Evolutionary conservation across 805 yeast species (phyloP), one percentile per base, ranked within the genome.

Genomic region (Dipodascus geniculatus): DNA sequence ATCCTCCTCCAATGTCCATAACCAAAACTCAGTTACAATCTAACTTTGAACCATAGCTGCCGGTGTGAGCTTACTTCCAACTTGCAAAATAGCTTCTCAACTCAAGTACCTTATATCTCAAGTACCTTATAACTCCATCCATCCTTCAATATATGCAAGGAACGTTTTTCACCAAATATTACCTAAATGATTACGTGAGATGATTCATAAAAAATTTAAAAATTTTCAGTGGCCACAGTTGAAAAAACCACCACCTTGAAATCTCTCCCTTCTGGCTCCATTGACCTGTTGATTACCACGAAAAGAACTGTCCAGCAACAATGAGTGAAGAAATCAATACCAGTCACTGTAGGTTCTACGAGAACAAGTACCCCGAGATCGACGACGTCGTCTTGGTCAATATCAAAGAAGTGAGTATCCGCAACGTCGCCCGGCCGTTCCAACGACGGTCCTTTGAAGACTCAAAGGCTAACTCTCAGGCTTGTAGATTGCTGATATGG

Each of bases 341-440:
- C 42, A 83, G 96, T 49, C 83, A 87, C 70, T 90, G 96, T 76
- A 85, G 99, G 75, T 93, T 85, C 74, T 93, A 93, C 71, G 99
- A 91, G 73, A 93, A 90, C 81, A 91, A 90, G 72, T 93, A 83
- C 76, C 99, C 99, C 56, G 99, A 93, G 73, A 96, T 93, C 65
- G 99, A 93, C 63, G 99, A 93, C 70, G 95, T 93, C 62, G 98
- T 93, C 60, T 91, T 93, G 95, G 99, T 93, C 68, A 93, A 93
- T 72, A 99, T 93, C 57, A 68, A 68, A 65, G 72, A 68, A 57
- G 44, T 38, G 14, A 3, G 44, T 17, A 6, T 11, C 4, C 17
- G 4, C 20, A n/a, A n/a, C 14, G 14, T n/a, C 8, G 11, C 14
- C 20, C 4, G 6, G 6, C 8, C 44, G 4, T n/a, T 38, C n/a